Base-by-base conservation (phyloP, 78 protist genomes). In the Bodo saltans region DNA sequence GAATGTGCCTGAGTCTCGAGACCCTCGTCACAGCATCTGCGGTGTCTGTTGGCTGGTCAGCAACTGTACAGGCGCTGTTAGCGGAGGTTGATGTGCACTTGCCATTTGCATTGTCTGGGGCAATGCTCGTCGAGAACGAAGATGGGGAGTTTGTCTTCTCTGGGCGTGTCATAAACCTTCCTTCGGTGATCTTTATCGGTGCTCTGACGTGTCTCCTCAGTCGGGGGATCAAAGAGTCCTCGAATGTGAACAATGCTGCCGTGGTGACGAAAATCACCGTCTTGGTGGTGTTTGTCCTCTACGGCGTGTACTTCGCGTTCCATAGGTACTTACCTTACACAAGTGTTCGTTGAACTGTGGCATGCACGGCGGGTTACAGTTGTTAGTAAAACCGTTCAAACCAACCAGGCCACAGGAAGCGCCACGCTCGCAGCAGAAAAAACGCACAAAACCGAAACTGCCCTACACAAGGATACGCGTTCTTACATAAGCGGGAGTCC, bases 31-130 rank as follows among this genome's bases (percentile, higher is more conserved):
- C 89, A 0, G 85, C 87, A 41, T 85, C 90, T 4, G 70, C 88
- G 28, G 92, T 89, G 29, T 86, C 88, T 0, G 47, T 87, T 68
- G 92, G 92, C 21, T 89, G 92, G 92, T 38, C 75, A 12, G 89
- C 84, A 0, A 73, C 85, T 35, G 27, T 85, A 0, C 84, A 75
- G 75, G 87, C 89, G 12, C 78, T 73, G 42, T 8, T 73, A 0
- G n/a, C 8, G n/a, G 60, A 47, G n/a, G n/a, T 47, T 17, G 74
- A 78, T 25, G 12, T 25, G 29, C 26, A 2, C 47, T 8, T 23
- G 11, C 42, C 76, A 27, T 3, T 41, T 32, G 29, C n/a, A 23
- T 28, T 34, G 37, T 28, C 34, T 3, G 11, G 41, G 3, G 60
- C 60, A 17, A 8, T 17, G 60, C 60, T 47, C n/a, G n/a, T n/a